phyloP scores from a whole-genome alignment of 495 filamentous ascomycete genomes.

The Annulohypoxylon nitens region DNA sequence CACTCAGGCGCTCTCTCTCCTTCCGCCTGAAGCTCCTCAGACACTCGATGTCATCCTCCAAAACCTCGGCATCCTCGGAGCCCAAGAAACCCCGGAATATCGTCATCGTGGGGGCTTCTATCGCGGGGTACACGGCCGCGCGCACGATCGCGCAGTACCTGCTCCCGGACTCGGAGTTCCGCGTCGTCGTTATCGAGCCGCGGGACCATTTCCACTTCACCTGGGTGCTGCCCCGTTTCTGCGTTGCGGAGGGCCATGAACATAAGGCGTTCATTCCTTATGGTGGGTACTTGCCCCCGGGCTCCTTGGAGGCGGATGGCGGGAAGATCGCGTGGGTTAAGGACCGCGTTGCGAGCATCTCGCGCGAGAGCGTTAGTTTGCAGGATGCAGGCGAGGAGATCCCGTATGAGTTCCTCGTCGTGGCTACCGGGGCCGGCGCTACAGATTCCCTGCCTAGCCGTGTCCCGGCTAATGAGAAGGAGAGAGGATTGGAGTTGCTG shows the following conservation, averaged over 20 bases:
- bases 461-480: constrained; percentile 57
- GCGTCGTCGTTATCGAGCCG: constrained; percentile 68
- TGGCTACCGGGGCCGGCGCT: constrained; percentile 64
- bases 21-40: constrained; percentile 43
- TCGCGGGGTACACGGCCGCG: constrained; percentile 64
- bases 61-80: constrained; percentile 37
- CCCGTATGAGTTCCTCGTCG: constrained; percentile 69
- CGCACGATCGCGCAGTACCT: constrained; percentile 61
- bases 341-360: constrained; percentile 50
- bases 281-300: constrained; percentile 47
- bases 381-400: constrained; percentile 53
- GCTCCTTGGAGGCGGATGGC: constrained; percentile 38
- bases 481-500: constrained; percentile 63
- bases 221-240: constrained; percentile 67
- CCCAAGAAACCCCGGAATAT: constrained; percentile 56
- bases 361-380: constrained; percentile 45
- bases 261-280: constrained; percentile 66
- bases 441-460: constrained; percentile 67
- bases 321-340: constrained; percentile 54
- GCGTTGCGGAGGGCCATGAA: constrained; percentile 58
- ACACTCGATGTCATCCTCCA: constrained; percentile 26
- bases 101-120: constrained; percentile 69
- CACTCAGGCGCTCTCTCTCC: constrained; percentile 41
- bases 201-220: constrained; percentile 71
- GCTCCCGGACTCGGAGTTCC: constrained; percentile 59